Evolutionary conservation across 768 basidiomycete species (phyloP), one percentile per base, ranked within the genome.

Genomic region (Strobilomyces confusus): DNA sequence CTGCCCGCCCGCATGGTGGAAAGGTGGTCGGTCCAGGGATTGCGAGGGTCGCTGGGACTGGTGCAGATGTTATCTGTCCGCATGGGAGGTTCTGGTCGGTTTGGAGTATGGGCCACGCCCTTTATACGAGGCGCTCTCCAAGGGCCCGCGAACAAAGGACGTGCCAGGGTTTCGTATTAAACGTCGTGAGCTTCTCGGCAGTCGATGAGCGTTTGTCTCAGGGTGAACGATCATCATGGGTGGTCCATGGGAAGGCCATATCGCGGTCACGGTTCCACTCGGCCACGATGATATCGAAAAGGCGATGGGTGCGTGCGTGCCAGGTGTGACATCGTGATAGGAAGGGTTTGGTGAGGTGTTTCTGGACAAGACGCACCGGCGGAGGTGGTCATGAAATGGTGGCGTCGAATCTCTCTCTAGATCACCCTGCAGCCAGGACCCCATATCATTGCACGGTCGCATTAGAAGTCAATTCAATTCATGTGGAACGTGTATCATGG

Each of bases 121-220:
- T 55, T 65, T 67, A 61, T 54, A 52, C 52, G 40, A 48, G 8
- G 44, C 6, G 30, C 19, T 26, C 29, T 45, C 42, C 48, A 45
- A 48, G 38, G 34, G 52, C 33, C 57, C 51, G 52, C n/a, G 44
- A 52, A 56, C 45, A 44, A 51, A 45, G 58, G 44, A 52, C 37
- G 34, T 46, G 47, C 36, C 7, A 36, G 50, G 33, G 38, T 50
- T 44, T 25, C 22, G 51, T 32, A 47, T 30, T 12, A 49, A 47
- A 49, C 17, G 52, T 30, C 36, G 50, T 29, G 26, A 48, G 37
- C 54, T 64, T 63, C 63, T 58, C 41, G 2, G 14, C 29, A 38
- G 41, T 42, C 25, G 44, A 49, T 61, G 56, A 37, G 58, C 55
- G 58, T 49, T 45, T 50, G 23, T 49, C 25, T 23, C 40, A 3